A percentile compares a stretch with the other conserved stretches of the same genome.
Conservation (phyloP, 768 basidiomycete species). For the Lactarius sp. region DNA sequence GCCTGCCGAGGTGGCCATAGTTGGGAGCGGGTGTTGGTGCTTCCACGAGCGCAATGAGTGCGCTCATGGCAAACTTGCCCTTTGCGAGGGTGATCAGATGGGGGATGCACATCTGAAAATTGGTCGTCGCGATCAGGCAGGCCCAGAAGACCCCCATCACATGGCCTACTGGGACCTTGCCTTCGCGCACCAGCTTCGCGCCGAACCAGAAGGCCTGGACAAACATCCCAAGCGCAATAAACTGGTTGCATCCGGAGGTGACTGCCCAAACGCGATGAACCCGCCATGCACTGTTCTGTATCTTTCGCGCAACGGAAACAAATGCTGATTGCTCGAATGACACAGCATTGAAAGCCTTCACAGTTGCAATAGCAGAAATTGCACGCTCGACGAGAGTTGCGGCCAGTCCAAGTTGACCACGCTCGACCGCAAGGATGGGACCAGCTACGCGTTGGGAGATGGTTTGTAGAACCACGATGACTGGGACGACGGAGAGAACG, state of each 20-base stretch:
- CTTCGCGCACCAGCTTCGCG: constrained; percentile 77
- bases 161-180: constrained; percentile 60
- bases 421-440: constrained; percentile 65
- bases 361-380: constrained; percentile 71
- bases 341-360: constrained; percentile 88
- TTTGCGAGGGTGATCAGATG: constrained; percentile 71
- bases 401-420: constrained; percentile 59
- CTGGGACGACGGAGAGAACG: constrained; percentile 84
- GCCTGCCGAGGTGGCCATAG: constrained; percentile 22
- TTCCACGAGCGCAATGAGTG: constrained; percentile 57
- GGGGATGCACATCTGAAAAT: constrained; percentile 83
- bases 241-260: constrained; percentile 64
- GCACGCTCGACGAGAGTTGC: constrained; percentile 80
- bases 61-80: constrained; percentile 77
- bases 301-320: constrained; percentile 39
- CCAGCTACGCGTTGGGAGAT: constrained; percentile 65
- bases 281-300: constrained; percentile 45
- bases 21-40: constrained; percentile 29
- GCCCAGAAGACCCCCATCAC: constrained; percentile 99
- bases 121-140: constrained; percentile 82
- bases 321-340: constrained; percentile 48
- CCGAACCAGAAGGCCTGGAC: constrained; percentile 98
- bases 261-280: constrained; percentile 74
- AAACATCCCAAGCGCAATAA: constrained; percentile 87
- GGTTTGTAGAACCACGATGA: constrained; percentile 71